Percentiles rank a stretch among this genome's conserved stretches.
Evolutionary conservation across 2,329 filamentous ascomycete genomes (phyloP).

Genomic region (Tolypocladium guangdongense): DNA sequence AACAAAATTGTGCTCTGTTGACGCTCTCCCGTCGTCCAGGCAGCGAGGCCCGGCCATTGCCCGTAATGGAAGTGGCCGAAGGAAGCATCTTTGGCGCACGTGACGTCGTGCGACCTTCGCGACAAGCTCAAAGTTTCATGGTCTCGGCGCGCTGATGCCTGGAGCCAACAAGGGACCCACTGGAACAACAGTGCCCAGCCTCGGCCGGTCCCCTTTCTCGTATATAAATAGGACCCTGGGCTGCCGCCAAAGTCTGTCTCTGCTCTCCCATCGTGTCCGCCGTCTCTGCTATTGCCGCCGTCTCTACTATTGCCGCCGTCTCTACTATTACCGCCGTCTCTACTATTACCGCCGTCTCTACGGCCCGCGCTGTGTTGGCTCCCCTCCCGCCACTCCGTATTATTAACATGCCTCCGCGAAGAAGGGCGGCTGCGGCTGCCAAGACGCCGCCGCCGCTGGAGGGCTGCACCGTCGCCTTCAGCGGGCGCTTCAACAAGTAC

Average conservation of each 20-base stretch:
- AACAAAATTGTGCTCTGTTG: too few species aligned
- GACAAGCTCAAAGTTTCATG: not conserved
- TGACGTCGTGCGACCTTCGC: not conserved
- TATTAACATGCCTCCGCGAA: not conserved
- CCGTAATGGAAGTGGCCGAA: too few species aligned
- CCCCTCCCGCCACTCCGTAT: too few species aligned
- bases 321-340: too few species aligned
- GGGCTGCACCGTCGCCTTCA: slow-evolving; percentile 1
- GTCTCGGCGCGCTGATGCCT: not conserved
- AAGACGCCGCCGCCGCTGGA: not conserved
- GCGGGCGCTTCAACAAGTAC: not conserved
- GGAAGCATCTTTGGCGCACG: not conserved
- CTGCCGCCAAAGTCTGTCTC: not conserved
- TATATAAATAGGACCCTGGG: not conserved
- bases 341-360: too few species aligned
- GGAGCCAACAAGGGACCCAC: not conserved
- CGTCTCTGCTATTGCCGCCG: too few species aligned
- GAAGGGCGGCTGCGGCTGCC: not conserved
- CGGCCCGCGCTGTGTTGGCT: too few species aligned
- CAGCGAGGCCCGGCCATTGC: too few species aligned
- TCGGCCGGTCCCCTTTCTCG: too few species aligned
- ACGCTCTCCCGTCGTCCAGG: too few species aligned
- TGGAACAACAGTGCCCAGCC: not conserved
- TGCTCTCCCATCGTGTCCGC: not conserved
- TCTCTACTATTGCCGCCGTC: too few species aligned